These are phyloP conservation scores for Trypanosoma scelopori DNA, from an alignment of 208 protist species.

Conservation along the genomic window DNA sequence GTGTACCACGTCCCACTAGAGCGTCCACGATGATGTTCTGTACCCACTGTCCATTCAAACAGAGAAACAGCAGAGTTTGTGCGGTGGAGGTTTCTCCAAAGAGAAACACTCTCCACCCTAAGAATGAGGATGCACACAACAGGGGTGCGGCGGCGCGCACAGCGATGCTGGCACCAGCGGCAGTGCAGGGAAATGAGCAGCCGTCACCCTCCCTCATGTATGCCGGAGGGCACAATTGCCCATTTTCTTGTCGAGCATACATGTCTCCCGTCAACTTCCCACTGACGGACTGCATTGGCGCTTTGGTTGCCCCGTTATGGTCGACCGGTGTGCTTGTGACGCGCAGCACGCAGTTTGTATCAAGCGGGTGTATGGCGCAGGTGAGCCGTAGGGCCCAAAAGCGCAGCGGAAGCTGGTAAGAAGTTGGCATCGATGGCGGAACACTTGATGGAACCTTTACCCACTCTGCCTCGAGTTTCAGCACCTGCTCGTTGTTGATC, in stretches of 20 bases:
- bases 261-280: no score
- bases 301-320: neutral
- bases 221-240: no score
- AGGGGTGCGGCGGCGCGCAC: neutral
- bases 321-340: constrained; percentile 2
- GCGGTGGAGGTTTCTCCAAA: constrained; percentile 75
- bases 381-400: constrained; percentile 65
- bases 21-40: constrained; percentile 5
- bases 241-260: no score
- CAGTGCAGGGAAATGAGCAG: neutral
- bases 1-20: neutral
- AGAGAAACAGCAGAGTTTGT: constrained; percentile 32
- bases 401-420: constrained; percentile 50
- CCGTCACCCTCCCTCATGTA: neutral
- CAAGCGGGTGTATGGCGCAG: neutral
- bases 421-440: constrained; percentile 5
- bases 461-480: constrained; percentile 66
- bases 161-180: neutral
- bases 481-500: constrained; percentile 34
- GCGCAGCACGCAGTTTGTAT: neutral
- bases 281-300: no score
- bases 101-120: constrained; percentile 32
- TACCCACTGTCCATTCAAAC: neutral
- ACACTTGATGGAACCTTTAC: constrained; percentile 38
- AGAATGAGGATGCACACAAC: neutral